Base-by-base conservation (phyloP, 495 filamentous ascomycete species). In the Penicillium fimorum region DNA sequence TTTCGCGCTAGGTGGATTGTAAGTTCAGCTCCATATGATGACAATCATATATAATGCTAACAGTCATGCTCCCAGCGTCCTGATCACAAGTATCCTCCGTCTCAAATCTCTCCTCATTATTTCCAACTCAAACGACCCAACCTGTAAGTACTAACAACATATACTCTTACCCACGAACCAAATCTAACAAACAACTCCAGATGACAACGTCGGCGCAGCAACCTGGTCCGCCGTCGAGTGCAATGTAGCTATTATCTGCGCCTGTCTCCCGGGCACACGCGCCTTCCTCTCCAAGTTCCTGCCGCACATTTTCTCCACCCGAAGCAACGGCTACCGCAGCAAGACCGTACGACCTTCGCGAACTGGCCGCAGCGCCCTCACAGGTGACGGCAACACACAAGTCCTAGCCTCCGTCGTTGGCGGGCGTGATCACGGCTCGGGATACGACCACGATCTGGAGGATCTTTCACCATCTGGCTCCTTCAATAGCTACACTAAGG, bases 221-320 rank as follows among this genome's bases (percentile, higher is more conserved):
- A 76, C 74, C 55, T 86, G 83, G 83, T 81, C 80, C 17, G 75
- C 76, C 43, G 68, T 80, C 41, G 82, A 86, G 68, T 73, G 82
- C 33, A 82, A 77, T 55, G 77, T 81, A 12, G 82, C 79, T 30
- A 82, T 85, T 37, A 79, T 79, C 52, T 84, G 80, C 61, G 76
- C 78, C 50, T 83, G 75, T 58, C 76, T 85, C 17, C 80, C 83
- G n/a, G 79, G 76, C 22, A 74, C 81, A 5, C 73, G 79, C 6
- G 77, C 82, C 12, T 69, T 85, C 15, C 55, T 83, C 20, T 70
- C 75, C 9, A 69, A 65, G 18, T 60, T 78, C 50, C 53, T 74
- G 40, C 65, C 70, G 6, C 67, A 69, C 25, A 45, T 73, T 56
- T 72, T 71, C 64, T 72, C 66, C 8, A 70, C 64, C 38, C 38